Base-by-base conservation (phyloP, 306 rosid genomes). In the Prosopis cineraria region DNA sequence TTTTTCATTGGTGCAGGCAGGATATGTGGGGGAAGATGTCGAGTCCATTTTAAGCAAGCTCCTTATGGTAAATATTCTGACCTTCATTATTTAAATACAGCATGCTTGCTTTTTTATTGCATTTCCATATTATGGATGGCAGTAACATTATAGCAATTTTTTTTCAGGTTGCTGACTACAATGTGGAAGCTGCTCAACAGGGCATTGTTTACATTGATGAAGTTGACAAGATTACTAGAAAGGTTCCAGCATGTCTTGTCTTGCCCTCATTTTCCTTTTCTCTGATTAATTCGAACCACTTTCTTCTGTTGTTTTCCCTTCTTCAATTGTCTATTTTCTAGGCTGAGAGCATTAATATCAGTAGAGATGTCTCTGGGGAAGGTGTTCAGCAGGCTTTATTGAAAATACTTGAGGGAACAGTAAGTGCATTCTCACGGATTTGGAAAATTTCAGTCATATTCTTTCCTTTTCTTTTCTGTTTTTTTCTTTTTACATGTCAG, bases 371-470 rank as follows among this genome's bases (percentile, higher is more conserved):
- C 55, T 95, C 98, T 3, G 99, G 99, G 19, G 98, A 95, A 82
- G 99, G 99, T 72, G 99, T 95, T 84, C 99, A 93, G 81, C 98
- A 93, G 84, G 99, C 99, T 76, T 86, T 95, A 50, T 83, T 95
- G 74, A 95, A 95, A 90, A 93, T 95, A 96, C 96, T 95, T 41
- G 99, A 95, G 89, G 99, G 99, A 79, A 95, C 96, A 29, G 99
- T 95, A 87, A 86, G 98, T 87, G 79, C 36, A 47, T 68, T 82
- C 78, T 36, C 29, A 36, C 27, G 34, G 27, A 64, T 19, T 64
- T 64, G 29, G 29, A 37, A 65, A 65, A 37, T 65, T 37, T 9
- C 14, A n/a, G n/a, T 65, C 70, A 65, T 64, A 34, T 65, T 8
- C 6, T 37, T 25, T 17, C 3, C 7, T 16, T 1, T 17, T 31